Evolutionary conservation across 805 yeast species (phyloP), one percentile per base, ranked within the genome.

Genomic region (Cyberlindnera xylosilytica): DNA sequence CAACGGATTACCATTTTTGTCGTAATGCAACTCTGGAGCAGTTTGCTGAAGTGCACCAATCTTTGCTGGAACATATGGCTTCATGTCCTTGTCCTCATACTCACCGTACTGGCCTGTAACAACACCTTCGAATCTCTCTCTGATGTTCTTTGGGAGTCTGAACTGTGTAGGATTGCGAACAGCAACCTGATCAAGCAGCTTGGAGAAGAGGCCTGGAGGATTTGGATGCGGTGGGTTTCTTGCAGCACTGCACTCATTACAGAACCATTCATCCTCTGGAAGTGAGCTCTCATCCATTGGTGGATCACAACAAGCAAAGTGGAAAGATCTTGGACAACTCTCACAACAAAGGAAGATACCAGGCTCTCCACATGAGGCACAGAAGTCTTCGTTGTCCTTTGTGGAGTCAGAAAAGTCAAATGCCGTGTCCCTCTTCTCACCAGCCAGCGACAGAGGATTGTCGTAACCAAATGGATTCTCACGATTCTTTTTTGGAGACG

Each of bases 311-410:
- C 99, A 91, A 5, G 86, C 72, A 58, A 93, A 88, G 60, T 91
- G 99, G 64, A 91, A 93, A 2, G 96, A 86, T 54, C 74, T 74
- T 0, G 97, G 97, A 63, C 99, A 91, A 2, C 86, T 73, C 54
- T 91, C 99, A 65, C 99, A 91, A 64, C 98, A 93, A 19, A 91
- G 69, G 54, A 91, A 89, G 20, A 86, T 73, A 11, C 99, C 99
- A 0, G 89, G 70, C 20, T 88, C 87, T 2, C 95, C 90, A 66
- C 99, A 91, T 0, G 93, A 73, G n/a, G 86, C 70, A 58, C 99
- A 91, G 61, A 74, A 90, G 61, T 91, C 99, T 47, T 90, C 95
- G 60, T 91, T 93, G 37, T 61, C 71, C 38, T 58, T 59, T 7
- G 69, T 62, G 10, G 62, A 49, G 26, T 64, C 66, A 24, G 51